A percentile compares a stretch with the other conserved stretches of the same genome.
phyloP scores from a whole-genome alignment of 2,329 filamentous ascomycete species.

The Cordyceps militaris region DNA sequence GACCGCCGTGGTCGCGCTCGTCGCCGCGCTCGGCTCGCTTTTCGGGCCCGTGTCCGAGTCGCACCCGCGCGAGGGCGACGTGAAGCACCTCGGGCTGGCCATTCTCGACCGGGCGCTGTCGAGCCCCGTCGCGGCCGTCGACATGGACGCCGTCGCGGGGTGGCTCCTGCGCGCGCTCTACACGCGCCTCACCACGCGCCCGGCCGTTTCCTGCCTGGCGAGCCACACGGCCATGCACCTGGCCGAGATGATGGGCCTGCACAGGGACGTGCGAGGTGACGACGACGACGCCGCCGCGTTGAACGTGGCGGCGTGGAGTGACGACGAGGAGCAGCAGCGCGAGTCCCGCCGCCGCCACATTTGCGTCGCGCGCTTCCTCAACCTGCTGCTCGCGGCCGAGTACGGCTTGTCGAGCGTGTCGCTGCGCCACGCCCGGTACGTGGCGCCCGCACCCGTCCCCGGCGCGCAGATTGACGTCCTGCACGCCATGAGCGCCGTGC shows the following conservation, averaged over 20 bases:
- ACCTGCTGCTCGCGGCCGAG: conserved; percentile 14
- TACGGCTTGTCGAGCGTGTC: conserved; percentile 14
- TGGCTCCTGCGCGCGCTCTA: conserved; percentile 17
- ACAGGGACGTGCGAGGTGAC: conserved; percentile 5
- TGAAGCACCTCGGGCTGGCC: conserved; percentile 12
- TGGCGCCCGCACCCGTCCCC: background rate
- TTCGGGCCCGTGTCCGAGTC: background rate
- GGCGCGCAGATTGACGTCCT: conserved; percentile 2
- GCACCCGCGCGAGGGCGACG: conserved; percentile 12
- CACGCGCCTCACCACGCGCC: conserved; percentile 15
- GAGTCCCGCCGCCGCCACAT: conserved; percentile 13
- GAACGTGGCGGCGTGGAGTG: background rate
- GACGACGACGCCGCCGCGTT: background rate
- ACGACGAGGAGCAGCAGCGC: conserved; percentile 3
- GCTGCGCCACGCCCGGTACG: background rate
- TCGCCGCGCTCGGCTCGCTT: conserved; percentile 15
- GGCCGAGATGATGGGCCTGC: conserved; percentile 15
- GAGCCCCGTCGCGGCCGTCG: conserved; percentile 4
- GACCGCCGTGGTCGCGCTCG: conserved; percentile 14
- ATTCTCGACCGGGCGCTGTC: conserved; percentile 12
- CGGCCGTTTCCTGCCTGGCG: conserved; percentile 15
- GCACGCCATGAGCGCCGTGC: background rate
- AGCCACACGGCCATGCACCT: conserved; percentile 16
- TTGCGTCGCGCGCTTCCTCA: conserved; percentile 16
- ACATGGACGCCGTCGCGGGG: conserved; percentile 16